Evolutionary conservation across 2,329 filamentous ascomycete genomes (phyloP).

Genomic region (Trichophyton verrucosum): DNA sequence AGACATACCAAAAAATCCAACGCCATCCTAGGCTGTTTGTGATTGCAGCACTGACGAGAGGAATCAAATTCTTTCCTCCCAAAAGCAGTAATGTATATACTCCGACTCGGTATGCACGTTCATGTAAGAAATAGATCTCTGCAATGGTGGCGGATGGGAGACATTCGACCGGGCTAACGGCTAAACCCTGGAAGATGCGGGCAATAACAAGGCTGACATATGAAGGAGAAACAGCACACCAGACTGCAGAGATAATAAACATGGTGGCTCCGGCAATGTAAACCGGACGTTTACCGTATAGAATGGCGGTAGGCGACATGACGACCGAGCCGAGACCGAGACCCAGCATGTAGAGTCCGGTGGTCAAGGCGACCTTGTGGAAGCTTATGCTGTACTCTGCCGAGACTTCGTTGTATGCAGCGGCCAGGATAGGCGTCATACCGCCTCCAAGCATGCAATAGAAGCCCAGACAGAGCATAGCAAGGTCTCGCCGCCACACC

Average conservation of each 20-base stretch:
- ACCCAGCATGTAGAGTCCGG: conserved; percentile 88
- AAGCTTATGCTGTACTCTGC: conserved; percentile 52
- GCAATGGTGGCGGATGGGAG: conserved; percentile 87
- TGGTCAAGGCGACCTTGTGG: conserved; percentile 69
- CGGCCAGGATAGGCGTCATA: conserved; percentile 80
- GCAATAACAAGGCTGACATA: conserved; percentile 70
- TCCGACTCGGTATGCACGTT: conserved; percentile 81
- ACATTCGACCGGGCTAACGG: conserved; percentile 82
- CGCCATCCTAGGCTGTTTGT: conserved; percentile 70
- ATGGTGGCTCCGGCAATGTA: conserved; percentile 66
- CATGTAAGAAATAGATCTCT: conserved; percentile 92
- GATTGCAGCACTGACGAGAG: conserved; percentile 72
- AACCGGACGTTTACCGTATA: conserved; percentile 81
- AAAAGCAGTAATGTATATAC: conserved; percentile 84
- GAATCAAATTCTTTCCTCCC: conserved; percentile 82
- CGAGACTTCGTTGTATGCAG: conserved; percentile 75
- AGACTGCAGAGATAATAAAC: conserved; percentile 65
- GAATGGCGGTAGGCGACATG: conserved; percentile 77
- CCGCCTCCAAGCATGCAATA: conserved; percentile 91
- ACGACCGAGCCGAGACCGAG: conserved; percentile 74
- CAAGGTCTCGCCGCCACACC: conserved; percentile 62
- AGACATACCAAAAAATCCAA: conserved; percentile 73
- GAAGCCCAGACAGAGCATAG: conserved; percentile 70
- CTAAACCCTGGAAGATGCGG: conserved; percentile 74
- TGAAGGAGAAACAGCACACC: conserved; percentile 74